Base-by-base conservation (phyloP, 768 basidiomycete genomes). In the Dioszegia hungarica region DNA sequence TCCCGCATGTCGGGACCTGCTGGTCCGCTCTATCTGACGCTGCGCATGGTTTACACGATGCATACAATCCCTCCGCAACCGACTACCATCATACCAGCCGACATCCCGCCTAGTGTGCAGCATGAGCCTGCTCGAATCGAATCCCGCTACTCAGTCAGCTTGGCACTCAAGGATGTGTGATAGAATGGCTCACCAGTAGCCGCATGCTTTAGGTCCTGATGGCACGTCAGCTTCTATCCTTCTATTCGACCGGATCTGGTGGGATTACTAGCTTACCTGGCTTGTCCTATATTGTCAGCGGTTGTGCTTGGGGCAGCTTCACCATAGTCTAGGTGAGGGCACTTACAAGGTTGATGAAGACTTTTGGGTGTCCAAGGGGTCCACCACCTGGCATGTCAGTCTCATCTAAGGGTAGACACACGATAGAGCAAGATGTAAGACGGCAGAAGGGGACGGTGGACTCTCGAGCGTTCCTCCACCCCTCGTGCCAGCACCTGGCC, bases 311-410 rank as follows among this genome's bases (percentile, higher is more conserved):
- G 15, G 19, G 5, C 27, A 2, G 2, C 8, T 50, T 31, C 24
- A 9, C 15, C 22, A 37, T 36, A 37, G 22, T 28, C n/a, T n/a
- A n/a, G n/a, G 15, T 38, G 63, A 34, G 15, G 74, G n/a, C 15
- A 28, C 49, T 51, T 27, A 51, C 49, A 51, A 99, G 76, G 79
- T 98, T 98, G 76, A 99, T 91, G 72, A 83, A 98, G 29, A 98
- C 85, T 80, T 91, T 93, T 5, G 95, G 95, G 74, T 99, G 95
- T 22, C 95, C 95, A 27, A 99, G 82, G 39, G 95, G 84, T 11
- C 94, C 95, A 73, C 85, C 86, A 77, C 94, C 94, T 98, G 73
- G 0, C 25, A 0, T 5, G 24, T 15, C 20, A 47, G 45, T 19
- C 29, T 55, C 39, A 10, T 47, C 12, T 25, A n/a, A n/a, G n/a